These are phyloP conservation scores for Trametes maxima DNA, from an alignment of 768 basidiomycete genomes.

Conservation along the genomic window DNA sequence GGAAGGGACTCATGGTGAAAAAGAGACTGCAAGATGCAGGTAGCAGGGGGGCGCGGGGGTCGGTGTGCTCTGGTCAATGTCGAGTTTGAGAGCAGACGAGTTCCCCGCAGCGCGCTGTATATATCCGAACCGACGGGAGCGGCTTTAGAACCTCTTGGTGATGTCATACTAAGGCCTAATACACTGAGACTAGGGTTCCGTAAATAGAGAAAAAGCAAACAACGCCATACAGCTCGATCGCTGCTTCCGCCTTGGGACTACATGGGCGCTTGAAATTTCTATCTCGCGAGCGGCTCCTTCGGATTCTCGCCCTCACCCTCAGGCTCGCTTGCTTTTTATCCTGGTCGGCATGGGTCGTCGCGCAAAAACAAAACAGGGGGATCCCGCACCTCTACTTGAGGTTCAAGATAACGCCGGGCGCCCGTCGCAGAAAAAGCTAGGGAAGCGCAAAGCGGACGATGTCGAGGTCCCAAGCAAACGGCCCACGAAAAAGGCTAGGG, in stretches of 20 bases:
- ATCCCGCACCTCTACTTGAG: slow-evolving; percentile 60
- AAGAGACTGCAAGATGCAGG: background rate
- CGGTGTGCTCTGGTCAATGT: background rate
- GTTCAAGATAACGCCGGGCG: slow-evolving; percentile 32
- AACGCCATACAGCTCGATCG: slow-evolving; percentile 6
- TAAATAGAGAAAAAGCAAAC: background rate
- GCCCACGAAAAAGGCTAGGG: slow-evolving; percentile 30
- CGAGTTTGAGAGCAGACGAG: too few species aligned
- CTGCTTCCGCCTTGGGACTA: slow-evolving; percentile 8
- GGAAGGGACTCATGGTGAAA: slow-evolving; percentile 3
- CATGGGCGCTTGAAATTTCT: slow-evolving; percentile 25
- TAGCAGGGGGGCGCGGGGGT: background rate
- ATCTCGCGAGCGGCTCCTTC: background rate
- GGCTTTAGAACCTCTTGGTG: background rate
- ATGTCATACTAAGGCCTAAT: background rate
- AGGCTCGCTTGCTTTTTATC: background rate
- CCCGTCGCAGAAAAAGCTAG: slow-evolving; percentile 56
- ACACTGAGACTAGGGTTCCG: slow-evolving; percentile 2
- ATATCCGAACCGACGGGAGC: too few species aligned
- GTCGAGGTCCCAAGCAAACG: slow-evolving; percentile 31
- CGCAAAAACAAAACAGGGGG: slow-evolving; percentile 80
- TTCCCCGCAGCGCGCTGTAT: too few species aligned
- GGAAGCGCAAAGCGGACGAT: slow-evolving; percentile 71
- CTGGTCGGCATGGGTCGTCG: slow-evolving; percentile 70
- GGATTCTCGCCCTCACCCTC: background rate